These are phyloP conservation scores for Chrysoporthe cubensis DNA, from an alignment of 2,329 filamentous ascomycete species.

Conservation along the genomic window DNA sequence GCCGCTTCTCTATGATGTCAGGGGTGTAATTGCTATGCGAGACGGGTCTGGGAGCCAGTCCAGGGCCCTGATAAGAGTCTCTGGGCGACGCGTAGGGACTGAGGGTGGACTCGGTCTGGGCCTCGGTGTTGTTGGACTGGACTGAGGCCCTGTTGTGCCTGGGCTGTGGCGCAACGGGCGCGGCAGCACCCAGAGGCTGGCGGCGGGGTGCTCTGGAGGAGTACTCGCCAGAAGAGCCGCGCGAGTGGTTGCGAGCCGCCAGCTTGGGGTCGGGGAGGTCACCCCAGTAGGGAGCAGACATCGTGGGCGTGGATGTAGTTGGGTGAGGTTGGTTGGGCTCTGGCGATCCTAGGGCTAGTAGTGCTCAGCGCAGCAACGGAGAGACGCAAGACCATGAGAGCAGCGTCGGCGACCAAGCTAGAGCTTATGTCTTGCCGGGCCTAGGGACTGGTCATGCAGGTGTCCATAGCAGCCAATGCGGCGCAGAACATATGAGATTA, in stretches of 20 bases:
- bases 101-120: constrained; percentile 60
- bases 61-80: constrained; percentile 53
- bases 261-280: constrained; percentile 56
- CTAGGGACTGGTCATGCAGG: constrained; percentile 25
- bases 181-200: constrained; percentile 39
- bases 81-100: constrained; percentile 62
- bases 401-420: constrained; percentile 18
- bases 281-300: constrained; percentile 62
- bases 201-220: constrained; percentile 38
- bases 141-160: constrained; percentile 56
- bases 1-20: constrained; percentile 49
- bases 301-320: constrained; percentile 35
- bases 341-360: constrained; percentile 31
- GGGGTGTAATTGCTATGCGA: constrained; percentile 50
- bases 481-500: constrained; percentile 23
- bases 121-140: constrained; percentile 60
- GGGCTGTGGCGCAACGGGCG: constrained; percentile 43
- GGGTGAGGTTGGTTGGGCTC: constrained; percentile 31
- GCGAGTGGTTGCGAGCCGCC: constrained; percentile 39
- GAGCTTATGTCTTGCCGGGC: constrained; percentile 24
- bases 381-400: constrained; percentile 26
- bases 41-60: constrained; percentile 62
- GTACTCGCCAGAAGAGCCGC: constrained; percentile 44
- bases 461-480: constrained; percentile 29
- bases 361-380: constrained; percentile 33